Evolutionary conservation across 768 basidiomycete species (phyloP), one percentile per base, ranked within the genome.

Genomic region (Lanmaoa pseudosensibilis): DNA sequence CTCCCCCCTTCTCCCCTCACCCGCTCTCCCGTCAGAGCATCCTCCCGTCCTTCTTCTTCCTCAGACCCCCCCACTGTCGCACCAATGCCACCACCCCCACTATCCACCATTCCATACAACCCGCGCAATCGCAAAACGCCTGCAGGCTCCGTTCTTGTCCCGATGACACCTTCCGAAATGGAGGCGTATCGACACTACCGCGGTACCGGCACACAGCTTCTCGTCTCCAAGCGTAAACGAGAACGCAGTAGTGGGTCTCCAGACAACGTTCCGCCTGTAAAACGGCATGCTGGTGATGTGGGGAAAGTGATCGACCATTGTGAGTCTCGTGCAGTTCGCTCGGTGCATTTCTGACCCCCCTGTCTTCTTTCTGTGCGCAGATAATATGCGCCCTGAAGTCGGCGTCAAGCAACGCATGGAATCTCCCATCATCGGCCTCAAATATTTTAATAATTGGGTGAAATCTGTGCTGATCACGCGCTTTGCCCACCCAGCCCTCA

Each of bases 401-500:
- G 94, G 93, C 54, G 84, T 92, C 32, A 79, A 84, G 11, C 86
- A 90, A 65, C 90, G 97, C 33, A 81, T 82, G 60, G 85, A 89
- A 18, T 98, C 95, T 7, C 93, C 94, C 41, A 99, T 98, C 64
- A 93, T 97, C 52, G 97, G 97, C 37, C 83, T 99, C 52, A 98
- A 97, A 73, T 89, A 83, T 69, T 99, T 98, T 77, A 99, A 99
- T 76, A 99, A 99, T 76, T 99, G 97, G 97, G 89, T 98, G 64
- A 99, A 99, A 73, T 94, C 93, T 11, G 95, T 98, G 18, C 80
- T 98, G 59, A 97, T 99, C 67, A 87, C 89, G 10, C 90, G 90
- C 50, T 97, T 92, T 65, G 90, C 89, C 1, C 86, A 88, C 68
- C 86, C 88, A 3, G 86, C 78, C 33, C 78, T 93, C 37, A 72